Base-by-base conservation (phyloP, 176 grass and related monocot genomes). In the Canna indica region DNA sequence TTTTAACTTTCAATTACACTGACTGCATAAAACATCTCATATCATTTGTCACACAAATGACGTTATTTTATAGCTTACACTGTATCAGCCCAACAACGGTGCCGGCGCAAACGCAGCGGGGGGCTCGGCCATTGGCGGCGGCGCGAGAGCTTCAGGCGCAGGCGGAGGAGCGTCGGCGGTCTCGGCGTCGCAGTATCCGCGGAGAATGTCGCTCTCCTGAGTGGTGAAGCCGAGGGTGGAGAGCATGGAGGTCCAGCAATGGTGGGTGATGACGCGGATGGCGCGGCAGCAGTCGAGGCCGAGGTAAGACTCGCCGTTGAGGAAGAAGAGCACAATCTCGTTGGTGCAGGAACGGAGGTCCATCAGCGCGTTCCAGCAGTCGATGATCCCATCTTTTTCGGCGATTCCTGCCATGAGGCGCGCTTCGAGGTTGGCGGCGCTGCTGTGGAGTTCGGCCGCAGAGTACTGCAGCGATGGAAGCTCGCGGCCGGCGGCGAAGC, bases 301-400 rank as follows among this genome's bases (percentile, higher is more conserved):
- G 44, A 92, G 82, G 81, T 87, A 91, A 3, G 84, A 87, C 78
- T 90, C 81, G 34, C 88, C 93, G 57, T 87, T 91, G 13, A 91
- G 2, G 79, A 91, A 83, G 88, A 96, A 91, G 44, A 96, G 63
- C 12, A 91, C 71, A 47, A 96, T 91, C 85, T 96, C 88, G 73
- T 38, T 81, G 26, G 79, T 81, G 81, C 83, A 97, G 2, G 88
- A 77, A n/a, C 83, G 48, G 25, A 89, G 88, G 79, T 85, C 57
- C 42, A 73, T 38, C 47, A 91, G 64, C 11, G 88, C 81, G 35
- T 71, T 84, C 88, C 84, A 85, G 88, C 88, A 90, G 68, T 91
- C 81, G 0, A 57, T 57, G 18, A 88, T n/a, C n/a, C n/a, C 42
- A 22, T 52, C n/a, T n/a, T 60, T 33, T 22, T 22, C 44, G 68